Evolutionary conservation across 768 basidiomycete species (phyloP), one percentile per base, ranked within the genome.

Genomic region (Rhodosporidiobolus odoratus): DNA sequence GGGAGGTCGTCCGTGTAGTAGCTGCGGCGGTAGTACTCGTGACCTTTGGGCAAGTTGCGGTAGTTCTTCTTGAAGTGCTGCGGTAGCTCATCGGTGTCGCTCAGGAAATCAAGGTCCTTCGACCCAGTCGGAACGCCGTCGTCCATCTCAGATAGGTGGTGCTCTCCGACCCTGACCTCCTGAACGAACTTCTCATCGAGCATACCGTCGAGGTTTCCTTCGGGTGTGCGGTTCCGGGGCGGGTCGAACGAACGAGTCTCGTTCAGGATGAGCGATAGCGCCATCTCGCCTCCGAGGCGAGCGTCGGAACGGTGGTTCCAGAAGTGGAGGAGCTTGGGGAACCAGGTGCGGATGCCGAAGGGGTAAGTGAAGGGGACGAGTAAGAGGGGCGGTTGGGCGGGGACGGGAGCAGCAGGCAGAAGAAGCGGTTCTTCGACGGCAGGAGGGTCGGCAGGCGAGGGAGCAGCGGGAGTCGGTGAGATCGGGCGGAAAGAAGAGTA

Each of bases 291-390:
- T 40, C 95, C 95, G 19, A 85, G 80, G 10, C 81, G 84, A n/a
- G 92, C 91, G 77, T 89, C 87, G 57, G 86, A 81, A 13, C 92
- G 87, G 78, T 90, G 88, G 78, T 92, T 93, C 82, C 96, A 97
- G 80, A 92, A 90, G 86, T 87, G 88, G 57, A 95, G 48, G 37
- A 76, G 57, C 69, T 76, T 76, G 16, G 52, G n/a, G 16, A 71
- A 66, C 77, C 77, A 77, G n/a, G 65, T 62, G 1, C 62, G 69
- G 34, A 77, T 74, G 58, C 77, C 77, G 59, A 77, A 71, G 0
- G 74, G 74, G 59, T 74, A 64, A 41, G 74, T 48, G 76, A 79
- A 82, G 19, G 81, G 81, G 1, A 82, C 74, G 38, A 81, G 74
- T 58, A 80, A 76, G 62, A 97, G 81, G 2, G 95, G 89, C 1